phyloP scores from a whole-genome alignment of 2,329 filamentous ascomycete genomes.

The Aphanoascus verrucosus region DNA sequence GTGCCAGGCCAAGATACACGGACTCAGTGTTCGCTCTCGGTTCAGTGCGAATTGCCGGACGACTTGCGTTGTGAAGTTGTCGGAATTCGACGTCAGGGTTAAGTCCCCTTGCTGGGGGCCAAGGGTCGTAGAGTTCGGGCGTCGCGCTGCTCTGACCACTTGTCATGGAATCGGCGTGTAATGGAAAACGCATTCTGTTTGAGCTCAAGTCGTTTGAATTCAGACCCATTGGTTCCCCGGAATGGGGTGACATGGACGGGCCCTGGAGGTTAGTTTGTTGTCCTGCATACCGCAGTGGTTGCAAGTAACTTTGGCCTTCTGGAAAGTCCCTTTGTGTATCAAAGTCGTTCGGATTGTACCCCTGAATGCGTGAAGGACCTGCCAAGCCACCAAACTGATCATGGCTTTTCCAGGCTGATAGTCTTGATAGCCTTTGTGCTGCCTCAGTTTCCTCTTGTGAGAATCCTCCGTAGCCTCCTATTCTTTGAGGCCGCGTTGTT shows the following conservation, averaged over 20 bases:
- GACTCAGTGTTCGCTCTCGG: neutral
- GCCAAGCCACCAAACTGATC: neutral
- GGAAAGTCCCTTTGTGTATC: no score
- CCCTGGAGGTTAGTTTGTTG: neutral
- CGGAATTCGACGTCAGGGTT: neutral
- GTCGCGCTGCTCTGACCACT: neutral
- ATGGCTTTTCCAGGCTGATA: neutral
- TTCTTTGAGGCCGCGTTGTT: neutral
- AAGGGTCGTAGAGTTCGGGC: neutral
- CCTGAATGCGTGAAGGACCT: neutral
- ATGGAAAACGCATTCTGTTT: neutral
- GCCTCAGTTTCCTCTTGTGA: neutral
- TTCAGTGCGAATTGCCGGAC: neutral
- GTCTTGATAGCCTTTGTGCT: neutral
- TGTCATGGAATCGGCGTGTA: neutral
- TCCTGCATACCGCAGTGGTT: neutral
- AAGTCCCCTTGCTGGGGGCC: neutral
- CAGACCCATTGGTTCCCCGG: neutral
- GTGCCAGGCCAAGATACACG: slow-evolving; percentile 2
- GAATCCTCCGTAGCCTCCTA: slow-evolving; percentile 8
- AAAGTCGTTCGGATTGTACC: neutral
- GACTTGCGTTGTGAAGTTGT: neutral
- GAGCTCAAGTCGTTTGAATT: neutral
- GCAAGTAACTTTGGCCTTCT: neutral
- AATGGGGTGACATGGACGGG: neutral